Evolutionary conservation across 805 yeast genomes (phyloP).

Genomic region (Pichia ethanolica): DNA sequence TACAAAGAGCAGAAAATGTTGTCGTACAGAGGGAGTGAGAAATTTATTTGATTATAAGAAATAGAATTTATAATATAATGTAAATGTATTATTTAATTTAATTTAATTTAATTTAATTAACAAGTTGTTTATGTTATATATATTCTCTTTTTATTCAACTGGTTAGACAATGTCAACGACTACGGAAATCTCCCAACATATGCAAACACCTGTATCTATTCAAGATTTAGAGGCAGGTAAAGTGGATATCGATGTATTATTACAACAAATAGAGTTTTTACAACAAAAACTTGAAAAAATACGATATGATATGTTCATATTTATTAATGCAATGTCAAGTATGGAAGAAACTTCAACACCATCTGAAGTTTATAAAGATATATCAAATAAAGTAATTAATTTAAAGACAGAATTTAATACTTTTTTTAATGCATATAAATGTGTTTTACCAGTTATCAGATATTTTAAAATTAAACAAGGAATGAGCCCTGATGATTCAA

Average conservation of each 20-base stretch:
- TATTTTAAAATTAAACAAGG: constrained; percentile 45
- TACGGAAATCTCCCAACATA: not conserved
- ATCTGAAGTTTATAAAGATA: constrained; percentile 32
- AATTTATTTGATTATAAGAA: not conserved
- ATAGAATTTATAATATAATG: no score
- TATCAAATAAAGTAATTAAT: constrained; percentile 28
- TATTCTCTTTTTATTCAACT: no score
- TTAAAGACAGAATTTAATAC: constrained; percentile 33
- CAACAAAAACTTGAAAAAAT: constrained; percentile 25
- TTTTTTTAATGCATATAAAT: constrained; percentile 37
- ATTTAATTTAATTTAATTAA: no score
- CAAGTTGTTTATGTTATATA: no score
- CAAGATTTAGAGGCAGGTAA: constrained; percentile 37
- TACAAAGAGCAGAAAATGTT: constrained; percentile 1
- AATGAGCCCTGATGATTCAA: constrained; percentile 40
- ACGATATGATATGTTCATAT: constrained; percentile 34
- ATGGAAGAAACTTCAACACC: constrained; percentile 40
- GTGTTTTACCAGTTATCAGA: constrained; percentile 42
- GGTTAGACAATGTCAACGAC: no score
- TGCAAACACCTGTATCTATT: constrained; percentile 17
- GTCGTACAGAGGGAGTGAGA: not conserved
- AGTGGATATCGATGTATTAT: constrained; percentile 27
- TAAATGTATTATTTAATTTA: no score
- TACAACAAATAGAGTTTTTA: constrained; percentile 31
- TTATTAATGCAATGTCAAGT: constrained; percentile 30